phyloP scores from a whole-genome alignment of 129 eudicot species.

The Flaveria sonorensis region DNA sequence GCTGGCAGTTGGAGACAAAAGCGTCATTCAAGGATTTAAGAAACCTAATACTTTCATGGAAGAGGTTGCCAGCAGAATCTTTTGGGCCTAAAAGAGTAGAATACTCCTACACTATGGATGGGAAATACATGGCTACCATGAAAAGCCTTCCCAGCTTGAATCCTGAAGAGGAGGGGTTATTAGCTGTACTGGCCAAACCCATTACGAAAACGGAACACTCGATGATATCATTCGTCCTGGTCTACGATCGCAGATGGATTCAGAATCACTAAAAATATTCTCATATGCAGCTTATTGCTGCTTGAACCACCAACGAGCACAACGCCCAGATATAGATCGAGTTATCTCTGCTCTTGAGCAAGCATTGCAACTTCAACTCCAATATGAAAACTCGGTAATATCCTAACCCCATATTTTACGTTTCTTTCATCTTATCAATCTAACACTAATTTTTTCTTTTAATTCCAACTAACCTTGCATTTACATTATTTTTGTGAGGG shows the following conservation, averaged over 20 bases:
- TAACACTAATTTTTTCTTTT: too few species aligned
- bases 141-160: too few species aligned
- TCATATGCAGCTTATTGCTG: constrained; percentile 1
- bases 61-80: too few species aligned
- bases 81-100: too few species aligned
- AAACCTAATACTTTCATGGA: too few species aligned
- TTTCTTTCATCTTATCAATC: neutral
- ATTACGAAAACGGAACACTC: neutral
- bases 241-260: neutral
- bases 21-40: too few species aligned
- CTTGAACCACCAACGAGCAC: neutral
- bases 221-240: neutral
- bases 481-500: too few species aligned
- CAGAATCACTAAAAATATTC: neutral
- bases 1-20: too few species aligned
- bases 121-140: too few species aligned
- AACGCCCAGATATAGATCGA: constrained; percentile 11
- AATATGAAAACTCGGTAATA: neutral
- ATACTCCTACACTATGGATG: too few species aligned
- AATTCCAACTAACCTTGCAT: too few species aligned
- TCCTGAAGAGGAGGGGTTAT: neutral
- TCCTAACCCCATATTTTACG: neutral
- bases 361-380: constrained; percentile 13
- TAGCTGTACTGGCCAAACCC: neutral
- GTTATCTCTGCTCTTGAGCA: neutral